A percentile compares a stretch with the other conserved stretches of the same genome.
Conservation (phyloP, 306 rosid species). For the Quercus cerris region DNA sequence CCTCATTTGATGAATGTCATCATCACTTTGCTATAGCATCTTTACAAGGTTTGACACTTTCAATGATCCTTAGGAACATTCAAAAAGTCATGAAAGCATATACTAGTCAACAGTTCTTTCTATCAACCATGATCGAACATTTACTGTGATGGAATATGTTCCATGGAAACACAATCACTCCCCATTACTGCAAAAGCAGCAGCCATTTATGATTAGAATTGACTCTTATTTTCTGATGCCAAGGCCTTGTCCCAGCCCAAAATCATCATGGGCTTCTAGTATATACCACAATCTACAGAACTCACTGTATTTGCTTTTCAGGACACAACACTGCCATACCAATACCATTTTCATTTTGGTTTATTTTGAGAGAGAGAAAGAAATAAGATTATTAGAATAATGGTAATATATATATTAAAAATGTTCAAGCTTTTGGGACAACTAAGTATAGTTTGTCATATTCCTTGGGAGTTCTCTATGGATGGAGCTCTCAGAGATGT, state of each 20-base stretch:
- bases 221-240: neutral
- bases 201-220: neutral
- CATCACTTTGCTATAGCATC: neutral
- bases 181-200: constrained; percentile 4
- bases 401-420: too few species aligned
- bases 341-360: too few species aligned
- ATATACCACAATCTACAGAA: too few species aligned
- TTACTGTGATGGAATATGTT: neutral
- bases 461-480: too few species aligned
- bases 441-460: too few species aligned
- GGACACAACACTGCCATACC: too few species aligned
- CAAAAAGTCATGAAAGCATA: neutral
- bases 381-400: too few species aligned
- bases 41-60: neutral
- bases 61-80: neutral
- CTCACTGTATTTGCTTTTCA: too few species aligned
- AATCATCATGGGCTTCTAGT: neutral
- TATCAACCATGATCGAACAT: neutral
- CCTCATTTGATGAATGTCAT: neutral
- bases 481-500: too few species aligned
- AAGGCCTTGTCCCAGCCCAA: neutral
- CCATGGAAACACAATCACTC: neutral
- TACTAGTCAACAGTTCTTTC: neutral
- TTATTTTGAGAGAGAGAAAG: too few species aligned
- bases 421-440: too few species aligned